Percentiles rank a stretch among this genome's conserved stretches.
Conservation (phyloP, 495 filamentous ascomycete genomes). For the Daldinia loculata region DNA sequence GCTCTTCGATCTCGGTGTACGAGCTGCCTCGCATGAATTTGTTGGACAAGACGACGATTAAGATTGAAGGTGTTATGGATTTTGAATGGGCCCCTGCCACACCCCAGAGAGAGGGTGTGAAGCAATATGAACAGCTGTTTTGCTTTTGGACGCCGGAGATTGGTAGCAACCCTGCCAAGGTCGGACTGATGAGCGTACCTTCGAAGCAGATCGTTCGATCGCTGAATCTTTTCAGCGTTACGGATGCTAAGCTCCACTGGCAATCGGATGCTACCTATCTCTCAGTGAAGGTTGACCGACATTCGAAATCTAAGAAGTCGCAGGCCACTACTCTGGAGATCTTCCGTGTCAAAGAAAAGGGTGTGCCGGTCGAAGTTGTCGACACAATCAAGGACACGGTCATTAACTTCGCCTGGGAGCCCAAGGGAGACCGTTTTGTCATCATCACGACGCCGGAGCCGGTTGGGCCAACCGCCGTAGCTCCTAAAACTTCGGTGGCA, state of each 20-base stretch:
- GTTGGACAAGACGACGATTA: conserved; percentile 86
- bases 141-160: conserved; percentile 99
- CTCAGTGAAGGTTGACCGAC: conserved; percentile 97
- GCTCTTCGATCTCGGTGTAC: conserved; percentile 90
- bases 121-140: conserved; percentile 91
- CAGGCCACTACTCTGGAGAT: conserved; percentile 97
- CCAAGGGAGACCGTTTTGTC: conserved; percentile 95
- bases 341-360: conserved; percentile 95
- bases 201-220: conserved; percentile 92
- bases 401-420: conserved; percentile 99
- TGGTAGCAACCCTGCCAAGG: conserved; percentile 96
- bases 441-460: conserved; percentile 94
- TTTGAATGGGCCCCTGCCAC: conserved; percentile 96
- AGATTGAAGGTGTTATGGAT: conserved; percentile 95
- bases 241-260: conserved; percentile 97
- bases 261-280: conserved; percentile 92
- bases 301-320: conserved; percentile 98
- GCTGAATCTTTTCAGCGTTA: conserved; percentile 95
- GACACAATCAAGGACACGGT: conserved; percentile 97
- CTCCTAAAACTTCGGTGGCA: conserved; percentile 92
- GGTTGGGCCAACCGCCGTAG: conserved; percentile 73
- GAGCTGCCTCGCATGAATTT: conserved; percentile 92
- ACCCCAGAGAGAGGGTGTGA: conserved; percentile 78
- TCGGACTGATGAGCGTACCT: conserved; percentile 94
- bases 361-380: conserved; percentile 96